These are phyloP conservation scores for Eutreptiella sp. DNA, from an alignment of 208 protist genomes.

Conservation along the genomic window DNA sequence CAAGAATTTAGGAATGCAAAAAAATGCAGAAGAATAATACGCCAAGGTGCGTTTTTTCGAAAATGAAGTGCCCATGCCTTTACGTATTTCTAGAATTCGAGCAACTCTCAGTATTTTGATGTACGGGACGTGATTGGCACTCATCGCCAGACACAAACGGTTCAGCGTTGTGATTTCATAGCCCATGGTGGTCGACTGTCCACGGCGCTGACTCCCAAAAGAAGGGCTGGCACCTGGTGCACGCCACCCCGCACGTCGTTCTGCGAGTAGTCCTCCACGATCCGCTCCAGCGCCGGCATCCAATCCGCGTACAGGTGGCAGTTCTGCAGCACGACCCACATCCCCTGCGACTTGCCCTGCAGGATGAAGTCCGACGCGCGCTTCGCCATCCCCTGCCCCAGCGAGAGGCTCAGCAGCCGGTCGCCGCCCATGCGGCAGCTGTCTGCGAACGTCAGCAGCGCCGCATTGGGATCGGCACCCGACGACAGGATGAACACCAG, in stretches of 20 bases:
- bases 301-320: constrained; percentile 88
- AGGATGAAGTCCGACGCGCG: constrained; percentile 79
- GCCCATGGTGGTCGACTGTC: too few relatives aligned
- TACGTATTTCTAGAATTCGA: too few relatives aligned
- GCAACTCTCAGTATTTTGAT: too few relatives aligned
- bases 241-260: constrained; percentile 42
- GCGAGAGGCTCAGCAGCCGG: constrained; percentile 80
- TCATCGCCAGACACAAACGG: too few relatives aligned
- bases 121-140: too few relatives aligned
- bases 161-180: too few relatives aligned
- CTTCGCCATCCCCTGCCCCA: constrained; percentile 89
- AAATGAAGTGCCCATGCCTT: too few relatives aligned
- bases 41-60: too few relatives aligned
- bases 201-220: too few relatives aligned
- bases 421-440: constrained; percentile 72
- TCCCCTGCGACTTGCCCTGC: constrained; percentile 64
- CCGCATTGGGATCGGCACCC: constrained; percentile 90
- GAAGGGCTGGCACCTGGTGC: too few relatives aligned
- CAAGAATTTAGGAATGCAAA: too few relatives aligned
- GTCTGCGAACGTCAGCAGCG: constrained; percentile 88
- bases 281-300: constrained; percentile 81
- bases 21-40: too few relatives aligned
- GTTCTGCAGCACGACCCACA: constrained; percentile 93
- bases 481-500: constrained; percentile 94
- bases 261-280: constrained; percentile 80